Evolutionary conservation across 2,329 filamentous ascomycete species (phyloP).

Genomic region (Aspergillus pseudoglaucus): DNA sequence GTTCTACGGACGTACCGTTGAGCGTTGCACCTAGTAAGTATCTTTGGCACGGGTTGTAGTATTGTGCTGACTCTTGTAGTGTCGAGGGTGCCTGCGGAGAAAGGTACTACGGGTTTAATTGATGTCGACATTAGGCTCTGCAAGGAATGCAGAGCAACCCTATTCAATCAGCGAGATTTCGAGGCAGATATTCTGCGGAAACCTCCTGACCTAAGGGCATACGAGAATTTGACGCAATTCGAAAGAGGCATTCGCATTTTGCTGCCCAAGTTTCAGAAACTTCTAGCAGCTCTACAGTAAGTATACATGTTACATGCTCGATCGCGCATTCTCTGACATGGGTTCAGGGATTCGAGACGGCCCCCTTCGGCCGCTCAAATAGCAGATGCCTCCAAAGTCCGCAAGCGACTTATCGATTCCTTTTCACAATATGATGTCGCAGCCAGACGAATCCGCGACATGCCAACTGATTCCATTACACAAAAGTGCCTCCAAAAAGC

Average conservation of each 20-base stretch:
- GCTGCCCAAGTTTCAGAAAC: conserved; percentile 75
- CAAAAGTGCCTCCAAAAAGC: conserved; percentile 72
- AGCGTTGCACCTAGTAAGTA: conserved; percentile 62
- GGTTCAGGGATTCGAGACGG: conserved; percentile 53
- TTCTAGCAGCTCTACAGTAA: conserved; percentile 64
- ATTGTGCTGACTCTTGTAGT: conserved; percentile 23
- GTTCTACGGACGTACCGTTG: conserved; percentile 76
- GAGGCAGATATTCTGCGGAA: conserved; percentile 60
- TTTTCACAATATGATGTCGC: conserved; percentile 83
- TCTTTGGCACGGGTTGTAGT: not conserved
- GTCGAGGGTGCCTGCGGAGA: conserved; percentile 37
- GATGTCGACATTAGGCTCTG: conserved; percentile 85
- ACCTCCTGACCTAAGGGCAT: conserved; percentile 70
- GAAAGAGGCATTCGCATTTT: conserved; percentile 78
- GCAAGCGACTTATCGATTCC: conserved; percentile 81
- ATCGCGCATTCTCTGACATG: too few relatives aligned
- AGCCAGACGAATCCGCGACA: conserved; percentile 71
- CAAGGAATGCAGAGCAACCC: conserved; percentile 69
- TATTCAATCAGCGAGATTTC: conserved; percentile 73
- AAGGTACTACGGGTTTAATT: conserved; percentile 47
- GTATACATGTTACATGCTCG: conserved; percentile 10
- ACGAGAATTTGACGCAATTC: conserved; percentile 78
- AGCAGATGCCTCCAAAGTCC: conserved; percentile 77
- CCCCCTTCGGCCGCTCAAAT: conserved; percentile 65
- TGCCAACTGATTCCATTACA: conserved; percentile 64